phyloP scores from a whole-genome alignment of 768 basidiomycete genomes.

The Psilocybe azurescens region DNA sequence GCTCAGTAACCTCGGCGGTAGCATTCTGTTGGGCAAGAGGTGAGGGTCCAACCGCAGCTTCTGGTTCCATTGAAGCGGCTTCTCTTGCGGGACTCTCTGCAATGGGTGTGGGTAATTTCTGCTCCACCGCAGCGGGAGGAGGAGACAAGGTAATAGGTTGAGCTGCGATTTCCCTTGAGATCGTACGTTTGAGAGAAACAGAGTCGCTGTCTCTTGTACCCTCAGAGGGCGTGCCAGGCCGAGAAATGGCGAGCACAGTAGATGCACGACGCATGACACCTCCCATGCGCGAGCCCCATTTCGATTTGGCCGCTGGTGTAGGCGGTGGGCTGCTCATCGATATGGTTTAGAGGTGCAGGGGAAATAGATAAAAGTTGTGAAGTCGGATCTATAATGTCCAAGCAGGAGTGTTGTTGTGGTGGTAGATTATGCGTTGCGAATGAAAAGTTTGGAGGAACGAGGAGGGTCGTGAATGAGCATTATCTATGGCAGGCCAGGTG shows the following conservation, averaged over 20 bases:
- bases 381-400: slow-evolving; percentile 12
- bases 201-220: slow-evolving; percentile 32
- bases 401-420: slow-evolving; percentile 8
- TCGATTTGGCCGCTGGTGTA: slow-evolving; percentile 36
- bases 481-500: slow-evolving; percentile 48
- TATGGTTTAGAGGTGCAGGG: slow-evolving; percentile 5
- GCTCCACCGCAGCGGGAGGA: slow-evolving; percentile 28
- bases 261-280: slow-evolving; percentile 67
- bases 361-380: slow-evolving; percentile 19
- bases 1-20: slow-evolving; percentile 15
- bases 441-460: slow-evolving; percentile 21
- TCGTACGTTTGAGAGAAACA: slow-evolving; percentile 24
- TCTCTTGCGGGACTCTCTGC: slow-evolving; percentile 72
- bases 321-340: slow-evolving; percentile 33
- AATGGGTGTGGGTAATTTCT: slow-evolving; percentile 61
- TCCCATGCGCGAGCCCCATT: slow-evolving; percentile 63
- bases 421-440: slow-evolving; percentile 21
- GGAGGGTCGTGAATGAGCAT: slow-evolving; percentile 25
- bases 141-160: slow-evolving; percentile 16
- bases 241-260: slow-evolving; percentile 49
- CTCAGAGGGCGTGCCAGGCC: slow-evolving; percentile 34
- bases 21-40: slow-evolving; percentile 42
- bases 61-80: slow-evolving; percentile 40
- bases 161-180: slow-evolving; percentile 23
- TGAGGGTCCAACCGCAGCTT: slow-evolving; percentile 39